phyloP scores from a whole-genome alignment of 495 filamentous ascomycete genomes.

The Baudoinia panamericana region DNA sequence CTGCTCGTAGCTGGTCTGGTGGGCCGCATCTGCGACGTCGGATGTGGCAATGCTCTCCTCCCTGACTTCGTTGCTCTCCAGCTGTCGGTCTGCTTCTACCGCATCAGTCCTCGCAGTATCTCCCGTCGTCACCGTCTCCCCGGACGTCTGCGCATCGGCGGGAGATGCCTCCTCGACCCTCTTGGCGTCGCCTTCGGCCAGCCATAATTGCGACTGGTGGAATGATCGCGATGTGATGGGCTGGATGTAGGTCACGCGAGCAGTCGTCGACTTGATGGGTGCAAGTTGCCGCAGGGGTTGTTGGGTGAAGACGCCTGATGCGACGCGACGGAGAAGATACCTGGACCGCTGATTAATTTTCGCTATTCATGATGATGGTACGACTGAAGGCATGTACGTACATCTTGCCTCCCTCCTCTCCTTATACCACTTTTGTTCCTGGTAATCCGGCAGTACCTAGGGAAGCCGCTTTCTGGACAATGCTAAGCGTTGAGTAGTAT shows the following conservation, averaged over 20 bases:
- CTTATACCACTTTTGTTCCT: too few relatives aligned
- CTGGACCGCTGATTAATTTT: too few relatives aligned
- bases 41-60: background rate
- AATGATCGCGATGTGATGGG: constrained; percentile 6
- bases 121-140: constrained; percentile 8
- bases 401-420: too few relatives aligned
- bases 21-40: background rate
- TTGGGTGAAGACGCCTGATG: constrained; percentile 36
- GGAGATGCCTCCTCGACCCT: constrained; percentile 5
- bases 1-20: too few relatives aligned
- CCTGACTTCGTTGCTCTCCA: too few relatives aligned
- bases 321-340: constrained; percentile 44
- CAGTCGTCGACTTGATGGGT: background rate
- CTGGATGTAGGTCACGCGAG: constrained; percentile 1
- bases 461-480: too few relatives aligned
- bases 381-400: too few relatives aligned
- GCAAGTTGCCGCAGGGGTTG: constrained; percentile 8
- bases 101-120: too few relatives aligned
- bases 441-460: too few relatives aligned
- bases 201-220: constrained; percentile 15
- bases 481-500: too few relatives aligned
- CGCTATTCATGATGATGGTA: too few relatives aligned
- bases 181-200: constrained; percentile 8
- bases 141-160: constrained; percentile 7
- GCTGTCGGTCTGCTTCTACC: too few relatives aligned